phyloP scores from a whole-genome alignment of 2,329 filamentous ascomycete species.

The Aureobasidium subglaciale region DNA sequence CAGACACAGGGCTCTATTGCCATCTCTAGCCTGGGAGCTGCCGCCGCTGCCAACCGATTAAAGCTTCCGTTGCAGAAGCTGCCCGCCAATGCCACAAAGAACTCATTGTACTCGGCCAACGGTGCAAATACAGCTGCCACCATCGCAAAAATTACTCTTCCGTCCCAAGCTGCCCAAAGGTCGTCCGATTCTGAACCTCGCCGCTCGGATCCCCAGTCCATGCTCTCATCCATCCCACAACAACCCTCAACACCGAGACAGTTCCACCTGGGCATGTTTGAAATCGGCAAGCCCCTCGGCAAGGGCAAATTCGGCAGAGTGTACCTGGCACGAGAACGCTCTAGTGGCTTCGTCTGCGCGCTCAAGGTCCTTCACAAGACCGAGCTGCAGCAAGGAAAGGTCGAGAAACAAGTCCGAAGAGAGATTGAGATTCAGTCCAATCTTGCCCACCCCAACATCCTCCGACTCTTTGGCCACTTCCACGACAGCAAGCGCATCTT shows the following conservation, averaged over 20 bases:
- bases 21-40: constrained; percentile 39
- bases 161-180: constrained; percentile 57
- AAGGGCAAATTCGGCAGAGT: constrained; percentile 82
- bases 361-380: constrained; percentile 78
- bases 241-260: constrained; percentile 36
- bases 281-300: constrained; percentile 74
- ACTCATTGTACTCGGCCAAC: constrained; percentile 18
- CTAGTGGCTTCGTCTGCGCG: constrained; percentile 71
- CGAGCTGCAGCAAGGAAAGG: constrained; percentile 68
- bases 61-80: constrained; percentile 74
- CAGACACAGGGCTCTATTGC: constrained; percentile 38
- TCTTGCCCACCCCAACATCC: constrained; percentile 20
- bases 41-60: constrained; percentile 52
- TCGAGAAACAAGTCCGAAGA: constrained; percentile 56
- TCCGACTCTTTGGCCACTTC: constrained; percentile 20
- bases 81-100: constrained; percentile 61
- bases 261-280: constrained; percentile 86
- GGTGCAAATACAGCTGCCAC: constrained; percentile 33
- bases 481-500: constrained; percentile 22
- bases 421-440: constrained; percentile 22
- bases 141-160: constrained; percentile 58
- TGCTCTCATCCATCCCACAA: constrained; percentile 3
- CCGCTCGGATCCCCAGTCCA: constrained; percentile 14
- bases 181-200: constrained; percentile 30
- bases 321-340: constrained; percentile 71